These are phyloP conservation scores for Cryphonectria japonica DNA, from an alignment of 2,329 filamentous ascomycete genomes.

Conservation along the genomic window DNA sequence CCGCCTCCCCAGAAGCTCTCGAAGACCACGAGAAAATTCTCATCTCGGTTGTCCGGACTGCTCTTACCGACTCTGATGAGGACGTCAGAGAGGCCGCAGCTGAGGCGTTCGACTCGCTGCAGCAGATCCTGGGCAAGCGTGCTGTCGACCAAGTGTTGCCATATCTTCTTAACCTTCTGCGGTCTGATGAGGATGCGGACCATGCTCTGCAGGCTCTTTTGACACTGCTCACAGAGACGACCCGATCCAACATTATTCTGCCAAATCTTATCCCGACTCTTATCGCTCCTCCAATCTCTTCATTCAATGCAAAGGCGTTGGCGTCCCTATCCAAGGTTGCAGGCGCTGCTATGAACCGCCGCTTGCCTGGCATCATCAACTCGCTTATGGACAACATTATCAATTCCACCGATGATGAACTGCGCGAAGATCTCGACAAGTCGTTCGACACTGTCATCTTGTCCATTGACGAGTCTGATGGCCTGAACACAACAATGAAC, in stretches of 20 bases:
- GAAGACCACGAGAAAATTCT: conserved; percentile 95
- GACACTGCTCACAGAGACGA: conserved; percentile 90
- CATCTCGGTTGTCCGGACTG: conserved; percentile 90
- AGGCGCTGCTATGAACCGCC: conserved; percentile 85
- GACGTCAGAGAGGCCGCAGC: conserved; percentile 95
- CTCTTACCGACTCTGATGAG: conserved; percentile 84
- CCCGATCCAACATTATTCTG: conserved; percentile 92
- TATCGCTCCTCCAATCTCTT: conserved; percentile 84
- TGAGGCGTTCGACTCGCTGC: conserved; percentile 93
- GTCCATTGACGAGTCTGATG: conserved; percentile 94
- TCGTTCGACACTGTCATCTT: conserved; percentile 89
- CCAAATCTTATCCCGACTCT: conserved; percentile 95
- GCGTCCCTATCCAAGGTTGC: conserved; percentile 93
- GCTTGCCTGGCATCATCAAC: conserved; percentile 88
- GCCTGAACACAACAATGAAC: conserved; percentile 94
- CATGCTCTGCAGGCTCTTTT: conserved; percentile 91
- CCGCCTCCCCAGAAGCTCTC: conserved; percentile 83
- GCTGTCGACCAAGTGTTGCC: conserved; percentile 95
- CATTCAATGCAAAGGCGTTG: conserved; percentile 92
- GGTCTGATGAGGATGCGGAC: conserved; percentile 83
- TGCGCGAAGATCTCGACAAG: conserved; percentile 72
- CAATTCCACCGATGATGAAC: conserved; percentile 71
- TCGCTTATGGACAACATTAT: conserved; percentile 93
- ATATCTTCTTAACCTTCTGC: conserved; percentile 85
- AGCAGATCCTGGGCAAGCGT: conserved; percentile 91